Conservation (phyloP, 2,329 filamentous ascomycete genomes). For the Fusarium sp. region DNA sequence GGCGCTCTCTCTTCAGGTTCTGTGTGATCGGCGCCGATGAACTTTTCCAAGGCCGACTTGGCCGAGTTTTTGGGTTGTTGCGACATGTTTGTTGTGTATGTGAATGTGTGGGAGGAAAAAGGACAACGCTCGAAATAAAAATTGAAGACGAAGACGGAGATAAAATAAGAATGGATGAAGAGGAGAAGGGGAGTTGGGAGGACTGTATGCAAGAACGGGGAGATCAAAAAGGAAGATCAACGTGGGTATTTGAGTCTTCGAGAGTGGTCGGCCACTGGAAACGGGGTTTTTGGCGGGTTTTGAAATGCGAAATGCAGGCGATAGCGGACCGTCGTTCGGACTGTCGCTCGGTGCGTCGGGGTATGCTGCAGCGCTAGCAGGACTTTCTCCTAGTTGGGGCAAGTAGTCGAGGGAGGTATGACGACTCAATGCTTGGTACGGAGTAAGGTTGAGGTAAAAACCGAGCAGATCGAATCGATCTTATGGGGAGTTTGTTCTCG, state of each 20-base stretch:
- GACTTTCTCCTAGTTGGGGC: slow-evolving; percentile 41
- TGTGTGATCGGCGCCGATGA: slow-evolving; percentile 51
- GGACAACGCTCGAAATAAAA: slow-evolving; percentile 8
- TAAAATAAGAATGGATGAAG: background rate
- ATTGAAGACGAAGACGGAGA: background rate
- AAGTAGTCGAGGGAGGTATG: slow-evolving; percentile 35
- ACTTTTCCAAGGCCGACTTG: slow-evolving; percentile 49
- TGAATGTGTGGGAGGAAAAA: background rate
- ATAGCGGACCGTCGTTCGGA: slow-evolving; percentile 35
- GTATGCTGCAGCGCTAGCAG: slow-evolving; percentile 34
- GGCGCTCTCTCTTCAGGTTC: slow-evolving; percentile 51
- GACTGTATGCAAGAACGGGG: slow-evolving; percentile 23
- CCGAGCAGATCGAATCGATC: slow-evolving; percentile 30
- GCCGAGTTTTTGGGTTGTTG: slow-evolving; percentile 30
- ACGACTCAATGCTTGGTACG: slow-evolving; percentile 26
- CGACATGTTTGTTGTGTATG: slow-evolving; percentile 22
- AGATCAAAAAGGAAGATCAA: slow-evolving; percentile 24
- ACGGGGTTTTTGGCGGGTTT: background rate
- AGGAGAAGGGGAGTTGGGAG: background rate
- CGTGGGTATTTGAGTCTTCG: slow-evolving; percentile 32
- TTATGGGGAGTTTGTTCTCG: slow-evolving; percentile 15
- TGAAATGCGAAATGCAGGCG: slow-evolving; percentile 11
- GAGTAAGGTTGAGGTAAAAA: slow-evolving; percentile 5
- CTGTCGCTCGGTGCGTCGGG: slow-evolving; percentile 48
- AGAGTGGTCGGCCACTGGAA: slow-evolving; percentile 11